Conservation (phyloP, 2,329 filamentous ascomycete genomes). For the Calcarisporium arbuscula region DNA sequence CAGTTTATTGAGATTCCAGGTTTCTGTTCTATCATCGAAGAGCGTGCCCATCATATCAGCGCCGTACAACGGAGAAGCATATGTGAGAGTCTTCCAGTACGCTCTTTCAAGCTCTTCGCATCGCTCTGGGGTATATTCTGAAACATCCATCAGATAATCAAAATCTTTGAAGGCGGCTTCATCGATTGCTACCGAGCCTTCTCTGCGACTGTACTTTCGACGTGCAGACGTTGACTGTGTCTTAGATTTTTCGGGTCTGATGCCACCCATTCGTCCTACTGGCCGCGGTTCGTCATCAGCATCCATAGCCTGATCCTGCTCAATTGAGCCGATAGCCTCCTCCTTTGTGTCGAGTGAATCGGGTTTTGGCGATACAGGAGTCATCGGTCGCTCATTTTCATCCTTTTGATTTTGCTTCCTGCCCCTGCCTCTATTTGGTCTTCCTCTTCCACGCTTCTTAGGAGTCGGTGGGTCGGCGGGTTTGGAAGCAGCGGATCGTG, state of each 20-base stretch:
- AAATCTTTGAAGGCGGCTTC: slow-evolving; percentile 87
- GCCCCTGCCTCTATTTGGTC: slow-evolving; percentile 29
- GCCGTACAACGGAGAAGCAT: slow-evolving; percentile 89
- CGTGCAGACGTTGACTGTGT: slow-evolving; percentile 77
- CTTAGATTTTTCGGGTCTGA: slow-evolving; percentile 48
- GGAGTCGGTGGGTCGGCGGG: slow-evolving; percentile 24
- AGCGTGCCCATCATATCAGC: slow-evolving; percentile 94
- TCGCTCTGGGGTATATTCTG: slow-evolving; percentile 83
- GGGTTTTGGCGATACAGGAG: slow-evolving; percentile 48
- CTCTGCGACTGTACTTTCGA: slow-evolving; percentile 77
- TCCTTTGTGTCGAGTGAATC: slow-evolving; percentile 24
- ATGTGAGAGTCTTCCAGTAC: slow-evolving; percentile 97
- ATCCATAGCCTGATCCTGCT: slow-evolving; percentile 39
- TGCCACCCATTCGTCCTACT: slow-evolving; percentile 44
- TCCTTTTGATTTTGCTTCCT: slow-evolving; percentile 31
- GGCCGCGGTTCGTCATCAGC: slow-evolving; percentile 28
- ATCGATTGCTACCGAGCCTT: slow-evolving; percentile 72
- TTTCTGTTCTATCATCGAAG: slow-evolving; percentile 76
- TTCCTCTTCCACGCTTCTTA: slow-evolving; percentile 34
- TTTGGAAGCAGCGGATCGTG: slow-evolving; percentile 29
- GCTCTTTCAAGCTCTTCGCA: slow-evolving; percentile 90
- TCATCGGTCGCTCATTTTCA: slow-evolving; percentile 50
- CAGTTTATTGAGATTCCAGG: slow-evolving; percentile 92
- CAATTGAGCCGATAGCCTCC: slow-evolving; percentile 41
- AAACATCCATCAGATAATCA: slow-evolving; percentile 81